Conservation (phyloP, 2,329 filamentous ascomycete species). For the Clonostachys chloroleuca region DNA sequence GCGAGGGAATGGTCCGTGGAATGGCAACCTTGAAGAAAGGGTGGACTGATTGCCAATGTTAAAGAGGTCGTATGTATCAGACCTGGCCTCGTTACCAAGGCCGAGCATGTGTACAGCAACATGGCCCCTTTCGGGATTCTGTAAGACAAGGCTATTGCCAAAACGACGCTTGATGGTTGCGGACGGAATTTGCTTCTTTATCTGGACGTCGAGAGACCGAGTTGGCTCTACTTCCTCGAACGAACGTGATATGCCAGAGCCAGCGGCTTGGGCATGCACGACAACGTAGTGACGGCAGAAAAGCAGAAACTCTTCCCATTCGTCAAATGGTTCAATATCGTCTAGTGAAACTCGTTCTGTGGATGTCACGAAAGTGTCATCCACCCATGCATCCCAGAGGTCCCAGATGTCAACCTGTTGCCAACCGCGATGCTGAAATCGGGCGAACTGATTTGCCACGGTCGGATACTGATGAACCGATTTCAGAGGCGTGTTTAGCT, state of each 20-base stretch:
- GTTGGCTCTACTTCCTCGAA: too few species aligned
- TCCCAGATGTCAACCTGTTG: slow-evolving; percentile 54
- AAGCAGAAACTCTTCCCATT: slow-evolving; percentile 91
- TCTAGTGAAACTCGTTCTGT: slow-evolving; percentile 61
- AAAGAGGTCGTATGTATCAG: slow-evolving; percentile 48
- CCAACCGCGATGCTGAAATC: slow-evolving; percentile 72
- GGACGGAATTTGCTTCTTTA: slow-evolving; percentile 4
- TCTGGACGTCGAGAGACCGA: slow-evolving; percentile 1
- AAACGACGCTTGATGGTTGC: slow-evolving; percentile 47
- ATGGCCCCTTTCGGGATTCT: slow-evolving; percentile 30
- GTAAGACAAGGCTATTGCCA: slow-evolving; percentile 44
- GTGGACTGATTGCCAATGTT: slow-evolving; percentile 7
- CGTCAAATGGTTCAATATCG: slow-evolving; percentile 78
- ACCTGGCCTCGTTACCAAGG: slow-evolving; percentile 35
- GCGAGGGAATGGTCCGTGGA: slow-evolving; percentile 27
- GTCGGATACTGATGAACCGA: slow-evolving; percentile 68
- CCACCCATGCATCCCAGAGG: slow-evolving; percentile 80
- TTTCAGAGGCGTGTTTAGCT: slow-evolving; percentile 73
- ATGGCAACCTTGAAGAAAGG: slow-evolving; percentile 15
- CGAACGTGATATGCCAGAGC: too few species aligned
- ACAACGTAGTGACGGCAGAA: slow-evolving; percentile 84
- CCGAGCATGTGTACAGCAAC: slow-evolving; percentile 40
- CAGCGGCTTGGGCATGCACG: slow-evolving; percentile 47
- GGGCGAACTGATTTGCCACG: slow-evolving; percentile 57
- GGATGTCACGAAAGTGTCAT: slow-evolving; percentile 58